Evolutionary conservation across 352 stramenopile species (phyloP), one percentile per base, ranked within the genome.

Genomic region (Pythium apleroticum): DNA sequence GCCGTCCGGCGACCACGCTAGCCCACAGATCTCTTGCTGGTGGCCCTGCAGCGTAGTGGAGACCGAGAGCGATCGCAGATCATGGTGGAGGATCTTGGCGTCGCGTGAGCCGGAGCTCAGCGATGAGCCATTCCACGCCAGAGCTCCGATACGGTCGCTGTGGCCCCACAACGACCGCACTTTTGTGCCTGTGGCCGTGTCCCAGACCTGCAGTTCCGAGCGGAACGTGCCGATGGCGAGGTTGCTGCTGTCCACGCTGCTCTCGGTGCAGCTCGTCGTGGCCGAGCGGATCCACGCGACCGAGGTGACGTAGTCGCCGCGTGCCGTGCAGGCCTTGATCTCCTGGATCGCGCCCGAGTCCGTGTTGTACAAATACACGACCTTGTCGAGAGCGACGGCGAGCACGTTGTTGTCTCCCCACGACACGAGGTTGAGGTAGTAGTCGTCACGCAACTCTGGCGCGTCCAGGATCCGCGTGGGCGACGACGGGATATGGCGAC

Each of bases 381-480:
- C 89, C 56, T 98, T 84, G 28, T 82, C 78, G 9, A 99, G 79
- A 20, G 95, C 97, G 3, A 99, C 93, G 0, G 97, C 96, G 27
- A 99, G 72, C 46, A 98, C 65, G 75, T 98, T 98, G 68, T 89
- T 96, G 52, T 81, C 70, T 55, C 91, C 90, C 97, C 97, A 99
- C 31, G 90, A 95, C 17, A 99, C 77, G 19, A 99, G 75, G 72
- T 99, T 99, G 31, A 99, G 72, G 69, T 99, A 98, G 78, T 98
- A 99, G 71, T 99, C 96, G 74, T 99, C 95, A 12, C 97, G 82
- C 25, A 99, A 73, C 54, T 98, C 94, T 0, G 97, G 97, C 9
- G 96, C 97, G 77, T 99, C 97, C 14, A 99, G 72, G 65, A 98
- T 97, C n/a, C 91, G 80, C 14, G 65, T 73, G 4, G 78, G 70